Conservation (phyloP, 306 rosid genomes). For the Quercus berberidifolia region DNA sequence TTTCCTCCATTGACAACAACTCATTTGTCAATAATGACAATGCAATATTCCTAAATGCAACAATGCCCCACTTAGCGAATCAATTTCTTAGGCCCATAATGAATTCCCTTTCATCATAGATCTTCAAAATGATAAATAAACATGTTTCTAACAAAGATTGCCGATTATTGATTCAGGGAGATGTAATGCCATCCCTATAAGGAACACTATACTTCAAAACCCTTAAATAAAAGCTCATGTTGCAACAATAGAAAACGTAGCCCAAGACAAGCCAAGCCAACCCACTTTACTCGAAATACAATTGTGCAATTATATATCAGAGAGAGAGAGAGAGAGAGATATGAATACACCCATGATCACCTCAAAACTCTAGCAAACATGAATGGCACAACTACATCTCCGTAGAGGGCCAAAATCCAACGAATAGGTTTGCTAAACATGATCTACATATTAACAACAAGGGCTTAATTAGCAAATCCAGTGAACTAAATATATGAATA, state of each 20-base stretch:
- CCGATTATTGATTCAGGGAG: no score
- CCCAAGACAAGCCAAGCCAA: neutral
- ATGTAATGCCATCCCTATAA: neutral
- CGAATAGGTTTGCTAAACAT: conserved; percentile 92
- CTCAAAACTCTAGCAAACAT: conserved; percentile 73
- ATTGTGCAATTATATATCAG: neutral
- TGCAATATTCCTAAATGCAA: neutral
- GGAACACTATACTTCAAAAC: neutral
- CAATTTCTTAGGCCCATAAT: neutral
- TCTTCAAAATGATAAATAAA: neutral
- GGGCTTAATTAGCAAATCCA: conserved; percentile 3
- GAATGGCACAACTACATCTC: conserved; percentile 82
- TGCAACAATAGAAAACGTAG: neutral
- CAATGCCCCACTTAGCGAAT: neutral
- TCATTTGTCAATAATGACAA: no score
- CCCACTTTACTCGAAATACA: neutral
- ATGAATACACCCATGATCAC: conserved; percentile 32
- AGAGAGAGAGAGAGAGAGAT: neutral
- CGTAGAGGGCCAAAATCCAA: conserved; percentile 91
- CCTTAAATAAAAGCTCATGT: neutral
- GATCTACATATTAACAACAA: conserved; percentile 49
- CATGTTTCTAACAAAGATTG: no score
- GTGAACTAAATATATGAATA: neutral
- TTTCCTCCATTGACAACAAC: no score
- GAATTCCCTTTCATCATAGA: neutral